phyloP scores from a whole-genome alignment of 805 yeast species.

The Spathaspora girioi region DNA sequence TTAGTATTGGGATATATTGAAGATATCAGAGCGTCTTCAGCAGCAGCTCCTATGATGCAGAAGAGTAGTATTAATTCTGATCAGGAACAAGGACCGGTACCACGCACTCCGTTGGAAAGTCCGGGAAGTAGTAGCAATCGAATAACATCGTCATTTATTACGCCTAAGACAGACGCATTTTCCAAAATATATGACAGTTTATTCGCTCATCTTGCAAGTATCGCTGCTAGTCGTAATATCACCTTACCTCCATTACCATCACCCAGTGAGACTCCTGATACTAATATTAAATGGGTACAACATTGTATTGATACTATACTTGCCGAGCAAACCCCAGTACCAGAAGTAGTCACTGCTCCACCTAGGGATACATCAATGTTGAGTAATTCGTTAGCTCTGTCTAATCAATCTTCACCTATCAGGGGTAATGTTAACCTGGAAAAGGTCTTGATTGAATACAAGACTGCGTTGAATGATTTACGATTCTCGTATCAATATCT shows the following conservation, averaged over 20 bases:
- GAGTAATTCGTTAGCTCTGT: constrained; percentile 19
- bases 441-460: constrained; percentile 31
- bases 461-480: constrained; percentile 63
- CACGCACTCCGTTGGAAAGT: neutral
- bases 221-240: constrained; percentile 42
- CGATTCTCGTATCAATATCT: constrained; percentile 70
- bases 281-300: constrained; percentile 33
- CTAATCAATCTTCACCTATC: constrained; percentile 15
- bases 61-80: neutral
- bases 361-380: constrained; percentile 1
- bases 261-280: constrained; percentile 15
- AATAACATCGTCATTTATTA: neutral
- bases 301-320: constrained; percentile 30
- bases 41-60: neutral
- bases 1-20: constrained; percentile 47
- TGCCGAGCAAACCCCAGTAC: neutral
- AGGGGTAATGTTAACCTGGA: constrained; percentile 10
- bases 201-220: constrained; percentile 44
- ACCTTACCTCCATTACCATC: constrained; percentile 27
- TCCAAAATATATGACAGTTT: constrained; percentile 34
- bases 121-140: neutral
- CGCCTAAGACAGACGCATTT: neutral
- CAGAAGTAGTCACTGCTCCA: neutral
- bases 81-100: neutral
- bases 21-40: constrained; percentile 27